Conservation (phyloP, 352 stramenopile genomes). For the Phytophthora fragariae region DNA sequence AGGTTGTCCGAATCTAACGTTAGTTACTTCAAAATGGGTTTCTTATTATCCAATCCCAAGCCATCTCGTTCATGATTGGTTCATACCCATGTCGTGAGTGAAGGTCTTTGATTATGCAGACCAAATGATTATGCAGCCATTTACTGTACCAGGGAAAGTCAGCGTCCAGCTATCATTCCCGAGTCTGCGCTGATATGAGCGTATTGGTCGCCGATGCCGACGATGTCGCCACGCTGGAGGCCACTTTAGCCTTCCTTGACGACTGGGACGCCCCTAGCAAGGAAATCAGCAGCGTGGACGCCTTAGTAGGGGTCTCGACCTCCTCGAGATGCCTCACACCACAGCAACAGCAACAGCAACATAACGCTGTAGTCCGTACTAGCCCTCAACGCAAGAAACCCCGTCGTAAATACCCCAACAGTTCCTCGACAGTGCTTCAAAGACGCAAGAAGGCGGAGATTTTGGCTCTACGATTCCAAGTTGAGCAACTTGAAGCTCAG, state of each 20-base stretch:
- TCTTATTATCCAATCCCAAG: no score
- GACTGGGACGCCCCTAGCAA: conserved; percentile 3
- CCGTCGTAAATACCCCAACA: conserved; percentile 27
- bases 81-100: background rate
- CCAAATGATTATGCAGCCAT: background rate
- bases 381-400: conserved; percentile 14
- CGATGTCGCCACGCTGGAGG: conserved; percentile 29
- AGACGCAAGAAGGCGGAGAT: conserved; percentile 43
- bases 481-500: conserved; percentile 27
- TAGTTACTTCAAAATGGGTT: no score
- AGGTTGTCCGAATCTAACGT: no score
- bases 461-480: conserved; percentile 26
- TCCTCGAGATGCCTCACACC: conserved; percentile 4
- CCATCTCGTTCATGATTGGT: no score
- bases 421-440: conserved; percentile 31
- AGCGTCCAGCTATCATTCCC: background rate
- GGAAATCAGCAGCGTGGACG: background rate
- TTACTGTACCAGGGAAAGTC: background rate
- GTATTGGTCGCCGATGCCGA: conserved; percentile 19
- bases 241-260: conserved; percentile 33
- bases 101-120: background rate
- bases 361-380: background rate
- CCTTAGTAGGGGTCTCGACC: background rate
- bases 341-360: conserved; percentile 22
- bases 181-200: conserved; percentile 4